These are phyloP conservation scores for Litchi chinensis DNA, from an alignment of 345 rosid species.

Conservation along the genomic window DNA sequence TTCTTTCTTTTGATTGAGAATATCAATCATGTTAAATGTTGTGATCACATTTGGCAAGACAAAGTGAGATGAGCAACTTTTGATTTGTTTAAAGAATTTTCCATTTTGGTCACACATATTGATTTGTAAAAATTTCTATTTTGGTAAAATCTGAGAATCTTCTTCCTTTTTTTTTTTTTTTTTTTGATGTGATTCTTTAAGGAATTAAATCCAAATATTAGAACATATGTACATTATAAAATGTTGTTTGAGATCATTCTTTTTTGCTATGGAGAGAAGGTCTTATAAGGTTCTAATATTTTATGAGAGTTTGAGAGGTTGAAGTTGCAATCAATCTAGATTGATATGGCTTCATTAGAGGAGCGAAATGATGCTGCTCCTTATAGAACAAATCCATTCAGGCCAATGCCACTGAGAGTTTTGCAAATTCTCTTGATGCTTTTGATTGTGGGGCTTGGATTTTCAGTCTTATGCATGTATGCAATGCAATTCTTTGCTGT, in stretches of 20 bases:
- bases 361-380: slow-evolving; percentile 50
- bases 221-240: too few species aligned
- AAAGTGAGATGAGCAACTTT: not conserved
- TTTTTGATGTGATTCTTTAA: too few species aligned
- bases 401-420: slow-evolving; percentile 42
- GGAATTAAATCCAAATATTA: not conserved
- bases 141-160: too few species aligned
- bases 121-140: too few species aligned
- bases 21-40: not conserved
- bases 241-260: not conserved
- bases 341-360: slow-evolving; percentile 37
- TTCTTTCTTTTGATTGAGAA: not conserved
- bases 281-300: not conserved
- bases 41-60: not conserved
- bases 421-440: slow-evolving; percentile 49
- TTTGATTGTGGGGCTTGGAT: slow-evolving; percentile 48
- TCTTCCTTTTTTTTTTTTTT: too few species aligned
- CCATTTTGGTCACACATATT: not conserved
- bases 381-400: slow-evolving; percentile 38
- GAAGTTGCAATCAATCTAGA: slow-evolving; percentile 28
- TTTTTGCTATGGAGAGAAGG: not conserved
- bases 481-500: slow-evolving; percentile 39
- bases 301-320: not conserved
- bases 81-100: not conserved
- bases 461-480: slow-evolving; percentile 54